A percentile compares a stretch with the other conserved stretches of the same genome.
Conservation (phyloP, 345 rosid genomes). For the Pugionium cornutum region DNA sequence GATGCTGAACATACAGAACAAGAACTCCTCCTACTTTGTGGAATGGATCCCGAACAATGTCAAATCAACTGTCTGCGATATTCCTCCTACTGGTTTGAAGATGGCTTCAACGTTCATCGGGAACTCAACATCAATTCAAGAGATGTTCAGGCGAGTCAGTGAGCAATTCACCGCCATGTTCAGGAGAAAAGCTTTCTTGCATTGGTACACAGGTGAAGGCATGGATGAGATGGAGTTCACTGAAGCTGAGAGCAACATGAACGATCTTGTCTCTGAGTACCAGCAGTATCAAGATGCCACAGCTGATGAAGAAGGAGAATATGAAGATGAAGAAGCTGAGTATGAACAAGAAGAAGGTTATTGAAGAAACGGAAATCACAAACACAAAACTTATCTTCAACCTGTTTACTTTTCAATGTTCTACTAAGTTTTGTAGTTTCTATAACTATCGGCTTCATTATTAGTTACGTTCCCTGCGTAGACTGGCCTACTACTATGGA, state of each 20-base stretch:
- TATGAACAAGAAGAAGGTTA: slow-evolving; percentile 43
- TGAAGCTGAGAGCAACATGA: no score
- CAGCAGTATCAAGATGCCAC: slow-evolving; percentile 86
- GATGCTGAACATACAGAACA: no score
- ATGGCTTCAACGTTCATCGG: slow-evolving; percentile 76
- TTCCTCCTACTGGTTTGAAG: slow-evolving; percentile 35
- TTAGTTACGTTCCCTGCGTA: slow-evolving; percentile 24
- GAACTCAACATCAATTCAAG: slow-evolving; percentile 31
- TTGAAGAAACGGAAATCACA: slow-evolving; percentile 24
- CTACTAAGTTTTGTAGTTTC: slow-evolving; percentile 31
- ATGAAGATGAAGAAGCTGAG: slow-evolving; percentile 51
- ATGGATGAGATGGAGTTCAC: no score
- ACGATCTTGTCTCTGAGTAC: slow-evolving; percentile 48
- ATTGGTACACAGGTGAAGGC: no score
- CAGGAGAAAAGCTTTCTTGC: no score
- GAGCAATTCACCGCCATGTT: no score
- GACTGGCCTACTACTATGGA: neutral
- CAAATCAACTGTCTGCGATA: slow-evolving; percentile 67
- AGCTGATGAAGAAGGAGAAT: slow-evolving; percentile 9
- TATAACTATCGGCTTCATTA: slow-evolving; percentile 26
- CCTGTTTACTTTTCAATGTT: slow-evolving; percentile 21
- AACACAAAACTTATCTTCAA: slow-evolving; percentile 17
- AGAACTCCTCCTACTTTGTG: no score
- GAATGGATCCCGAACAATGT: slow-evolving; percentile 65
- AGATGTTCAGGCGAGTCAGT: no score